Conservation (phyloP, 2,329 filamentous ascomycete genomes). For the Myriosclerotinia curreyana region DNA sequence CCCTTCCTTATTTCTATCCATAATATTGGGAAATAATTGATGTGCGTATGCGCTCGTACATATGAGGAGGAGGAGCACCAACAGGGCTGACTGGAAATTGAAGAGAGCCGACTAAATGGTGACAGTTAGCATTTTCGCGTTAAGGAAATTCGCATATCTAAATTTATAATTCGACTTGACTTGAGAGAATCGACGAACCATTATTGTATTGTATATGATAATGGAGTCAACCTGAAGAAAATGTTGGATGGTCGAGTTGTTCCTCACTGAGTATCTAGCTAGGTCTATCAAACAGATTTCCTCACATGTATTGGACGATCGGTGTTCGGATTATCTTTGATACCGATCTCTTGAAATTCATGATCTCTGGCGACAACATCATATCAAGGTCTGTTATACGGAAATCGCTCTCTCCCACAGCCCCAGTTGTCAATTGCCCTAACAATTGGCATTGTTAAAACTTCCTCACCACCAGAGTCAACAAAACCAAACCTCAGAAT, state of each 20-base stretch:
- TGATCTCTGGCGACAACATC: background rate
- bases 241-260: background rate
- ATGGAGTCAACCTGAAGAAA: background rate
- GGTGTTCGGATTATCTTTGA: background rate
- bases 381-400: background rate
- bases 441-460: background rate
- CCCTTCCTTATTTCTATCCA: conserved; percentile 93
- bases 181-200: background rate
- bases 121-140: background rate
- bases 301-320: conserved; percentile 15
- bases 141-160: no score
- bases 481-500: background rate
- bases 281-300: conserved; percentile 18
- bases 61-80: conserved; percentile 91
- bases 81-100: conserved; percentile 96
- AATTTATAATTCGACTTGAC: background rate
- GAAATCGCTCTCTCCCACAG: background rate
- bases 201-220: conserved; percentile 1
- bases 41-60: conserved; percentile 95
- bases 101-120: conserved; percentile 82
- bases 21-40: conserved; percentile 80
- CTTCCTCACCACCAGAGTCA: background rate
- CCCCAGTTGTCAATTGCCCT: no score
- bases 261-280: background rate
- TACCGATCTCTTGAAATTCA: background rate